phyloP scores from a whole-genome alignment of 345 rosid genomes.

The Pelargonium nanum region DNA sequence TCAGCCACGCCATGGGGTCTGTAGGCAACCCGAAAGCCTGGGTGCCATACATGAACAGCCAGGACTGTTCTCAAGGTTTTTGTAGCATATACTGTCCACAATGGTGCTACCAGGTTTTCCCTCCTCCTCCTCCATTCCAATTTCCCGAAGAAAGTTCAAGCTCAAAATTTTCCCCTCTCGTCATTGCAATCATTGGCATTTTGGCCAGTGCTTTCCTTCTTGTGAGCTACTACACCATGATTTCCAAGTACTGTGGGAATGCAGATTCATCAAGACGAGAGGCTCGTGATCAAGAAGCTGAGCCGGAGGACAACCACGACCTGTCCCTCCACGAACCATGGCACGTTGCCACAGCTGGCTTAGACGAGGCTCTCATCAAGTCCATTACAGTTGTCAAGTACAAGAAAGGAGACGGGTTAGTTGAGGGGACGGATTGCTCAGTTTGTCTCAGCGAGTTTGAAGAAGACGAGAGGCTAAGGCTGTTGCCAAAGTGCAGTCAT shows the following conservation, averaged over 20 bases:
- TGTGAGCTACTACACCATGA: constrained; percentile 58
- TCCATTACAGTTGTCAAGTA: constrained; percentile 58
- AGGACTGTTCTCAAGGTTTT: constrained; percentile 67
- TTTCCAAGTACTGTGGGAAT: constrained; percentile 54
- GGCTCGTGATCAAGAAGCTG: constrained; percentile 20
- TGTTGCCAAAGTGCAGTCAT: constrained; percentile 80
- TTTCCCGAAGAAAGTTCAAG: constrained; percentile 33
- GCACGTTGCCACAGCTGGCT: constrained; percentile 33
- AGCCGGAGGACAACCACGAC: constrained; percentile 26
- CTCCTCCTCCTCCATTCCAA: constrained; percentile 52
- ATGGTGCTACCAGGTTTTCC: constrained; percentile 62
- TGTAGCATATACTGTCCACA: constrained; percentile 76
- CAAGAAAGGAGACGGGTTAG: constrained; percentile 39
- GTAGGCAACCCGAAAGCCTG: constrained; percentile 29
- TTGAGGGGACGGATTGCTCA: constrained; percentile 66
- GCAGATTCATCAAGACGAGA: constrained; percentile 19
- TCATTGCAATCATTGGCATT: constrained; percentile 65
- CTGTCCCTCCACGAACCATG: constrained; percentile 51
- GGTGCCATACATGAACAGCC: constrained; percentile 45
- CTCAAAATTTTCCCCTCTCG: constrained; percentile 66
- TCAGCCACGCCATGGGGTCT: constrained; percentile 18
- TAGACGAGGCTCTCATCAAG: constrained; percentile 66
- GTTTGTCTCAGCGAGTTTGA: constrained; percentile 82
- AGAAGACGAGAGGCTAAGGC: constrained; percentile 65
- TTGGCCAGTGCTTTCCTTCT: constrained; percentile 74